A percentile compares a stretch with the other conserved stretches of the same genome.
phyloP scores from a whole-genome alignment of 257 asterid species.

The Solanum neorickii region DNA sequence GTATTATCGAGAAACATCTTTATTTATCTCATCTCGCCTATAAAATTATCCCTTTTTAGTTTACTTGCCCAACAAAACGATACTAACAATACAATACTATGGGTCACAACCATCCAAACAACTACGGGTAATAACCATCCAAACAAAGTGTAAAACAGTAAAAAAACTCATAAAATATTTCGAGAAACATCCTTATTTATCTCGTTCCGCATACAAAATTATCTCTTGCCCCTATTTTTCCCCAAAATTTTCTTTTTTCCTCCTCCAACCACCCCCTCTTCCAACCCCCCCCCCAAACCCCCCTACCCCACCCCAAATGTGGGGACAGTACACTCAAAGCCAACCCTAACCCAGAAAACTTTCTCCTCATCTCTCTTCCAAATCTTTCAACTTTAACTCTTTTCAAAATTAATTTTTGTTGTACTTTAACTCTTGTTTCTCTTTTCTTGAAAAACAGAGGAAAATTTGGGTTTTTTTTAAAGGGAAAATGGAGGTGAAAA shows the following conservation, averaged over 20 bases:
- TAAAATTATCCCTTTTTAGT: too few relatives aligned
- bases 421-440: not conserved
- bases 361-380: not conserved
- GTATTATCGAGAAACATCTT: not conserved
- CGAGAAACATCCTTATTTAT: not conserved
- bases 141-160: too few relatives aligned
- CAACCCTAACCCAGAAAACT: slow-evolving; percentile 38
- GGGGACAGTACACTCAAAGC: slow-evolving; percentile 27
- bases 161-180: not conserved
- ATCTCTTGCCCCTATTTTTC: not conserved
- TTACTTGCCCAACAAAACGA: too few relatives aligned
- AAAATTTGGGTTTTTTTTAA: not conserved
- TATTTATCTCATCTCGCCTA: not conserved
- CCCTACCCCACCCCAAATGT: not conserved
- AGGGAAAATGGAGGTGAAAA: slow-evolving; percentile 50
- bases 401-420: not conserved
- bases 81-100: too few relatives aligned
- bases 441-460: not conserved
- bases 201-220: fast-evolving
- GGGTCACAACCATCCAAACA: too few relatives aligned
- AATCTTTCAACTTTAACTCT: not conserved
- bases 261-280: too few relatives aligned
- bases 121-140: too few relatives aligned
- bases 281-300: fast-evolving
- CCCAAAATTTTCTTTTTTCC: too few relatives aligned